These are phyloP conservation scores for Arachis hypogaea DNA, from an alignment of 306 rosid genomes.

Conservation along the genomic window DNA sequence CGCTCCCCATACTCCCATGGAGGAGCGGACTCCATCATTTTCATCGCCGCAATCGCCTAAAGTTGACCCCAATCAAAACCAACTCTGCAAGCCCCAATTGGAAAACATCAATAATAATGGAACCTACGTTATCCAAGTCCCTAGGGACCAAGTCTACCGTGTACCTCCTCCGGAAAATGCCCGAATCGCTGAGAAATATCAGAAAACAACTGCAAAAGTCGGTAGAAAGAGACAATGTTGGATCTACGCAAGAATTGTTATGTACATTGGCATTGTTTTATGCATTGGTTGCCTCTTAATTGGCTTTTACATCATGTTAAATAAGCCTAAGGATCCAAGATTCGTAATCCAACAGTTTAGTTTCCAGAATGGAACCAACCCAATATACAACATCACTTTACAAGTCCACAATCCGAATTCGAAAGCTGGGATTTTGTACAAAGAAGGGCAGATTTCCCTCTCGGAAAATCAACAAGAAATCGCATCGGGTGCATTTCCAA, in stretches of 20 bases:
- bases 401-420: conserved; percentile 38
- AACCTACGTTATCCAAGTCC: conserved; percentile 58
- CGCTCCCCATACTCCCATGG: conserved; percentile 59
- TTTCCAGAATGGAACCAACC: neutral
- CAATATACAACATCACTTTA: conserved; percentile 25
- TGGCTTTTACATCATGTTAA: neutral
- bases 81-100: neutral
- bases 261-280: neutral
- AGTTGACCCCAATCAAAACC: neutral
- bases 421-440: conserved; percentile 28
- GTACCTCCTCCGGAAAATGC: conserved; percentile 54
- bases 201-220: neutral
- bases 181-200: conserved; percentile 36
- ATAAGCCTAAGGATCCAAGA: conserved; percentile 31
- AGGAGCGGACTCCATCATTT: conserved; percentile 47
- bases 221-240: neutral
- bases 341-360: conserved; percentile 33
- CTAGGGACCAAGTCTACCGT: conserved; percentile 59
- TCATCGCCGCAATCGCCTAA: neutral
- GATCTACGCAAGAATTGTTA: conserved; percentile 12
- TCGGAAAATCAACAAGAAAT: conserved; percentile 15
- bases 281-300: conserved; percentile 6
- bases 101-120: conserved; percentile 9
- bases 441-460: conserved; percentile 42
- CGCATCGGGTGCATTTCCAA: conserved; percentile 41